Evolutionary conservation across 2,329 filamentous ascomycete genomes (phyloP).

Genomic region (Venturia pyrina): DNA sequence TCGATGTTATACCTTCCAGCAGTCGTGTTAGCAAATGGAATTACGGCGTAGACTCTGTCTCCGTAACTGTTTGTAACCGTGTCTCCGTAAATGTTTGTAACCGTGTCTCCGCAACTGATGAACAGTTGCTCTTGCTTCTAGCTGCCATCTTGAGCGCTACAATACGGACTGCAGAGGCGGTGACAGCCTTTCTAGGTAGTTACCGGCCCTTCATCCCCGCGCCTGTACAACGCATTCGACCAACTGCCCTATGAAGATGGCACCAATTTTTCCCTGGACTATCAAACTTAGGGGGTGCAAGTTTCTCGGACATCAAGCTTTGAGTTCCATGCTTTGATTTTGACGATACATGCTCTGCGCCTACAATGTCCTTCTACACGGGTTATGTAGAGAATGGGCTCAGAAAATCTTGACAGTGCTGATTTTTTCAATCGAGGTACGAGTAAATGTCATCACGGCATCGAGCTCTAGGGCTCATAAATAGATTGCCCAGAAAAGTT

Average conservation of each 20-base stretch:
- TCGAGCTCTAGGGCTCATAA: neutral
- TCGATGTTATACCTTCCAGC: constrained; percentile 11
- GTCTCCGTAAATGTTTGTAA: too few species aligned
- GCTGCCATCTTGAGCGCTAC: neutral
- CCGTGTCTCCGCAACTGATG: neutral
- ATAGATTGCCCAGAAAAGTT: neutral
- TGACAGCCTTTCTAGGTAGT: constrained; percentile 24
- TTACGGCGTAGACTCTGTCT: constrained; percentile 12
- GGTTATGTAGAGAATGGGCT: neutral
- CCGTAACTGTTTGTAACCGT: too few species aligned
- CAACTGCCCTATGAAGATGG: constrained; percentile 22
- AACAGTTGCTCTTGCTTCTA: neutral
- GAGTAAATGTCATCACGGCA: too few species aligned
- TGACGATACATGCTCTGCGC: too few species aligned
- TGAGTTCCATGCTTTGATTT: neutral
- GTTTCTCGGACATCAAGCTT: constrained; percentile 1
- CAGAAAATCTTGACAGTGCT: neutral
- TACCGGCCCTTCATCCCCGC: constrained; percentile 24
- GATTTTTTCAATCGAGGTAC: too few species aligned
- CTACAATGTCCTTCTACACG: too few species aligned
- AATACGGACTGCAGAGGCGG: constrained; percentile 22
- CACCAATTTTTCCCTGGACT: constrained; percentile 19
- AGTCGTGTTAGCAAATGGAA: constrained; percentile 9
- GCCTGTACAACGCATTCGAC: constrained; percentile 27
- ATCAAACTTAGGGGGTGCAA: constrained; percentile 29